Evolutionary conservation across 179 eudicot species (phyloP), one percentile per base, ranked within the genome.

Genomic region (Spergularia azorica): DNA sequence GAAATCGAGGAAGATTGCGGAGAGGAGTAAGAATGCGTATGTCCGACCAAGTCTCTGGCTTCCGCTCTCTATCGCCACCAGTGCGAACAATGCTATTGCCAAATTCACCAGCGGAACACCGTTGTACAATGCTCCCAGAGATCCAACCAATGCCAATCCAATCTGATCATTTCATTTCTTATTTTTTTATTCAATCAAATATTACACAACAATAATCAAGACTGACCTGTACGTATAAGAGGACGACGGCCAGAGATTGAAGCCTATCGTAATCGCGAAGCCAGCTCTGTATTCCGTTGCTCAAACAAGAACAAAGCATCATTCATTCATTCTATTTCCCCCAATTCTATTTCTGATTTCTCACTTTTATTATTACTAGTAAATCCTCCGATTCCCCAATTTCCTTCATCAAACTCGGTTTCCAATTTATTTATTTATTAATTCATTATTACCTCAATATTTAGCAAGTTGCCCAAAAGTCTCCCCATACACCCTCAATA

Each of bases 41-140:
- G 94, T 92, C 39, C 98, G 89, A 59, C 90, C 92, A 13, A 94
- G 91, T 77, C 90, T 91, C 80, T 94, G 98, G 76, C 95, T 94
- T 77, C 94, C 95, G 80, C 96, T 94, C 83, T 94, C 96, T 72
- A 92, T 90, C 26, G 97, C 98, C 51, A 94, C 97, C 43, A 94
- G 88, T 5, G 92, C 97, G 70, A 94, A 94, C 67, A 94, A 81
- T 6, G 92, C 90, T 65, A 89, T 90, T 43, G 86, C 91, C 84
- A 89, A 84, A 80, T 90, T 84, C 58, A 92, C 81, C 76, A 94
- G 81, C 78, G 82, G 79, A 14, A 92, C 97, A 18, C 96, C 97
- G 51, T 81, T 92, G 84, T 84, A 94, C 79, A 92, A 77, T 9
- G 98, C 94, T 50, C 96, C 96, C 38, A 92, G 89, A 21, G 97